phyloP scores from a whole-genome alignment of 2,329 filamentous ascomycete genomes.

The Ascochyta koolunga region DNA sequence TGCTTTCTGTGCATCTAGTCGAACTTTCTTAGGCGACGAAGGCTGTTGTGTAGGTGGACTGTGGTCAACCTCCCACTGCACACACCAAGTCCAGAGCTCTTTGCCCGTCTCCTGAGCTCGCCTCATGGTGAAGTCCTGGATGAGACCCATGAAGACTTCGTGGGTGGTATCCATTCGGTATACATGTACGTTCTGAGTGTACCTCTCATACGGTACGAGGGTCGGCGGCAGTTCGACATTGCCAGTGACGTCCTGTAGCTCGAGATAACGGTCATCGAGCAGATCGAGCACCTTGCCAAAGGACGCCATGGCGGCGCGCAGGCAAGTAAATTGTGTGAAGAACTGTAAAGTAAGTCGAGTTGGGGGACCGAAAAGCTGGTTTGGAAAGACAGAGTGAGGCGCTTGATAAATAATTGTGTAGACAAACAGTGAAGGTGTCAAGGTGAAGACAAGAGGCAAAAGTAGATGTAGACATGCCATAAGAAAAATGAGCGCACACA shows the following conservation, averaged over 20 bases:
- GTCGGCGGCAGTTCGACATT: conserved; percentile 38
- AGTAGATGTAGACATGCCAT: not conserved
- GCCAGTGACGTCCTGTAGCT: conserved; percentile 40
- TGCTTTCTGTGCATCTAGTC: conserved; percentile 17
- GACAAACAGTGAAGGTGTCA: conserved; percentile 1
- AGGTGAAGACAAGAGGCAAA: conserved; percentile 9
- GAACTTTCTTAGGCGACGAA: conserved; percentile 32
- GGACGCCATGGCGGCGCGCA: conserved; percentile 30
- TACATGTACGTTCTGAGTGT: conserved; percentile 28
- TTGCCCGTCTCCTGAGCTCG: conserved; percentile 20
- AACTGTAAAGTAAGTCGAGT: not conserved
- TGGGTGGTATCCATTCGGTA: conserved; percentile 38
- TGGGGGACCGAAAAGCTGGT: not conserved
- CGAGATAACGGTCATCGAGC: conserved; percentile 39
- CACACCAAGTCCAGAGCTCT: conserved; percentile 43
- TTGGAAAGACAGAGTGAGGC: not conserved
- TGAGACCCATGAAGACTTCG: conserved; percentile 31
- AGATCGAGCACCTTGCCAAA: conserved; percentile 39
- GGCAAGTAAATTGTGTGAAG: not conserved
- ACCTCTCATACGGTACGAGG: conserved; percentile 41
- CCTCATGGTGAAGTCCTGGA: conserved; percentile 40
- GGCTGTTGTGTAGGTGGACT: conserved; percentile 1
- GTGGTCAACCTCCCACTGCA: conserved; percentile 39
- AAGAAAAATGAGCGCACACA: not conserved
- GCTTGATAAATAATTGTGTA: not conserved